These are phyloP conservation scores for Phytophthora citricola DNA, from an alignment of 352 stramenopile species.

Conservation along the genomic window DNA sequence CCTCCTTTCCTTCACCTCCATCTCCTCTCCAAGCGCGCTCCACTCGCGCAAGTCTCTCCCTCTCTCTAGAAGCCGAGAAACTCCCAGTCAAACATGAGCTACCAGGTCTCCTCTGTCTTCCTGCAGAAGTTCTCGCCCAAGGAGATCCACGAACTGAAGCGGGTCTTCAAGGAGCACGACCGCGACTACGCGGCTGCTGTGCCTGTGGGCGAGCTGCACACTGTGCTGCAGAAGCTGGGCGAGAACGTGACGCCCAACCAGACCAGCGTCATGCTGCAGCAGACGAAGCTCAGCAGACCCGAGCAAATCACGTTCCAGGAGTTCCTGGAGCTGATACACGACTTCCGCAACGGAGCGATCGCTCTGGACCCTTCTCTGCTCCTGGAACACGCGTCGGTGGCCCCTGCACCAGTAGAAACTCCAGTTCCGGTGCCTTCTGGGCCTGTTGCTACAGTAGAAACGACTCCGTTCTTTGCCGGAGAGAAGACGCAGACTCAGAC, in stretches of 20 bases:
- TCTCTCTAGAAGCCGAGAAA: not conserved
- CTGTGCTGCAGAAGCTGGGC: conserved; percentile 77
- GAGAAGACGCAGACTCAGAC: conserved; percentile 24
- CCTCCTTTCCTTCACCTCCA: not conserved
- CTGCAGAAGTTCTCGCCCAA: conserved; percentile 89
- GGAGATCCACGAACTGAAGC: conserved; percentile 89
- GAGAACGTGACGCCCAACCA: conserved; percentile 80
- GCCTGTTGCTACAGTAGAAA: conserved; percentile 17
- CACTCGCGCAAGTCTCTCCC: not conserved
- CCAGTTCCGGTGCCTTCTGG: conserved; percentile 2
- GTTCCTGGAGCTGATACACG: conserved; percentile 82
- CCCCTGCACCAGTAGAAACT: conserved; percentile 10
- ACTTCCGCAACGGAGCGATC: conserved; percentile 76
- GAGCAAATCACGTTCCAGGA: conserved; percentile 77
- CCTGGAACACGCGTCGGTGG: conserved; percentile 49
- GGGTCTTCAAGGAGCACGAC: conserved; percentile 88
- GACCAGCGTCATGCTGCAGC: conserved; percentile 63
- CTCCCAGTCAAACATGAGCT: conserved; percentile 64
- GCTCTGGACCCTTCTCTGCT: conserved; percentile 54
- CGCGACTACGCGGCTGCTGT: conserved; percentile 71
- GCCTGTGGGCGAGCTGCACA: conserved; percentile 51
- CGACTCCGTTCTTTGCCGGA: conserved; percentile 29
- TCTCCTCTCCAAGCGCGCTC: not conserved
- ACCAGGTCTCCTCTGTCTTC: conserved; percentile 84
- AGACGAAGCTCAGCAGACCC: conserved; percentile 58